Evolutionary conservation across 1,284 basidiomycete genomes (phyloP).

Genomic region (Mycena sp.): DNA sequence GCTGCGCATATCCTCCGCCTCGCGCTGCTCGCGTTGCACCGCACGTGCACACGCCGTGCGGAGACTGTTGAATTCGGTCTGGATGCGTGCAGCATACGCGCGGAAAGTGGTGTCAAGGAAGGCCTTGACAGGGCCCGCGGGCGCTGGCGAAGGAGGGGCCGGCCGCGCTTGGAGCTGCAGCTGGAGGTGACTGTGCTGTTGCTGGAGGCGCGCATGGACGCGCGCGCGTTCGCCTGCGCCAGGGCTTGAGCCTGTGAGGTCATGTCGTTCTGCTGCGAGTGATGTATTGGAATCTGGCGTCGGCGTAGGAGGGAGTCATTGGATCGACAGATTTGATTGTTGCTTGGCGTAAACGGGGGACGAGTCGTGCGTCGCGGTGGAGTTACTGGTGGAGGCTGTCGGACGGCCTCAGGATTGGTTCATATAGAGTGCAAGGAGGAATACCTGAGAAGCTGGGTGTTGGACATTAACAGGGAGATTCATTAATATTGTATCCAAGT

Average conservation of each 20-base stretch:
- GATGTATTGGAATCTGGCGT: conserved; percentile 1
- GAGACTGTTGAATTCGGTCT: conserved; percentile 40
- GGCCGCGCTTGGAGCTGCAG: conserved; percentile 19
- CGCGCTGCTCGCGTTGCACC: conserved; percentile 42
- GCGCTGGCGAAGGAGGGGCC: background rate
- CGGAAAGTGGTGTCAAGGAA: conserved; percentile 43
- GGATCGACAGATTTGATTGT: background rate
- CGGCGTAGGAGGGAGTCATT: conserved; percentile 9
- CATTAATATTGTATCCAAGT: conserved; percentile 21
- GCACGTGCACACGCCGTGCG: conserved; percentile 41
- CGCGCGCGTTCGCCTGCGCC: conserved; percentile 20
- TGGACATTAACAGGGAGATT: conserved; percentile 21
- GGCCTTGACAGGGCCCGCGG: conserved; percentile 12
- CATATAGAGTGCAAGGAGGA: background rate
- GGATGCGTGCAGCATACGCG: conserved; percentile 39
- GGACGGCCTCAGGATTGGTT: background rate
- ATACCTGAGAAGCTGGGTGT: conserved; percentile 15
- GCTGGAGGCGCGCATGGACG: conserved; percentile 26
- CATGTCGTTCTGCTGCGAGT: background rate
- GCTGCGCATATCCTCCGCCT: conserved; percentile 40
- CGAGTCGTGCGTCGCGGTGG: conserved; percentile 10
- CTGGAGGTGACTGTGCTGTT: conserved; percentile 26
- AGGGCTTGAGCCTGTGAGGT: conserved; percentile 6
- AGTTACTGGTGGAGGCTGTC: conserved; percentile 20
- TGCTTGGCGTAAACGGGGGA: conserved; percentile 13